Base-by-base conservation (phyloP, 2,329 filamentous ascomycete genomes). In the Apiospora phragmitis region DNA sequence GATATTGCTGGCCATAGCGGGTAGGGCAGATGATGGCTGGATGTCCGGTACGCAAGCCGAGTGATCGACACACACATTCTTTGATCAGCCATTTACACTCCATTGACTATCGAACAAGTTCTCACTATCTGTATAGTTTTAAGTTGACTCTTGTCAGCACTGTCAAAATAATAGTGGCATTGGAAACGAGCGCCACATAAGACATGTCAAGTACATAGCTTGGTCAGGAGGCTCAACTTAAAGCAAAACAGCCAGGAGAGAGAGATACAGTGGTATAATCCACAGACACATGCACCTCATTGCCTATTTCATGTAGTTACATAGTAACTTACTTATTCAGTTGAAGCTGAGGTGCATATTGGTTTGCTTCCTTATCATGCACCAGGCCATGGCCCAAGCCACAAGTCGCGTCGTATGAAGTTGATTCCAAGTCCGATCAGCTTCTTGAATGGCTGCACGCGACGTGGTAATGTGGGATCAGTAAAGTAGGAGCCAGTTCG, bases 301-400 rank as follows among this genome's bases (percentile, higher is more conserved):
- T 21, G 18, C 29, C 16, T 35, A 18, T 16, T 18, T 59, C 16
- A 11, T 32, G 6, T 21, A 38, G n/a, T n/a, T n/a, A n/a, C n/a
- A n/a, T n/a, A 21, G 16, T n/a, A 59, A 59, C 16, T 59, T 59
- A 35, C 51, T 35, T 59, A 32, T 32, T 55, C 26, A 18, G 26
- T 32, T 16, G 26, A 55, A 55, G 49, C 26, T 70, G 78, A 77
- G 77, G 77, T 69, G 73, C 72, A 65, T 43, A 42, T 66, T 66
- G 62, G 35, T 67, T 67, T 43, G 42, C 26, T 67, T 26, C 65
- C 35, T 11, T 26, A 16, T 45, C 24, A 67, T 67, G 65, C 38
- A 62, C 8, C 2, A 35, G 55, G 16, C 16, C 51, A 35, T 35
- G 51, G 18, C 51, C 51, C 29, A 35, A 35, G 51, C 51, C 51